Evolutionary conservation across 352 stramenopile genomes (phyloP), one percentile per base, ranked within the genome.

Genomic region (Phytopythium boreale): DNA sequence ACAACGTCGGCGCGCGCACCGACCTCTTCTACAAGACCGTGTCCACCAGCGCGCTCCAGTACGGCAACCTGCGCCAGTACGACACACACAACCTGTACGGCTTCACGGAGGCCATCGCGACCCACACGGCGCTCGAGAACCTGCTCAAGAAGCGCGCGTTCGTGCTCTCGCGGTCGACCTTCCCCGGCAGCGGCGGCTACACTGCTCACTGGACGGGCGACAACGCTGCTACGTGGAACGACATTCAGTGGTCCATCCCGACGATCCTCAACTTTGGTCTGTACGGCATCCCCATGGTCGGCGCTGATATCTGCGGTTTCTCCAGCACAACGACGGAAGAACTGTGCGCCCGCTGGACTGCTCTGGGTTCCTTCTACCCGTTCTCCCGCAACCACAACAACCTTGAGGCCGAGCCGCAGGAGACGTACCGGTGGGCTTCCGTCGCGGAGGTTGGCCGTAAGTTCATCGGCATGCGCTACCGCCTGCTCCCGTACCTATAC

Each of bases 351-450:
- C 80, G 85, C n/a, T 94, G 88, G 85, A 90, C 82, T 11, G 78
- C 79, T 22, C 63, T 92, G 6, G 83, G 81, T 44, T 70, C 83
- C n/a, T 88, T 93, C 71, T 89, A 91, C 66, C 84, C 82, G 31
- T 94, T 94, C 64, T 68, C 81, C 27, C 79, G 88, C 24, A 92
- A 94, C 75, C 88, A 96, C 75, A 94, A 93, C 75, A 87, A 82
- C 55, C 52, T 77, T 8, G 69, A 80, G 5, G 62, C 72, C 12
- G 69, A 76, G 26, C 49, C 84, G 10, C 84, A 91, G 50, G 82
- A 91, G 56, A 88, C 84, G 12, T 88, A 90, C 58, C 72, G 89
- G 8, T 89, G 84, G 80, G 72, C 70, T 10, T 67, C 79, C 27
- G 79, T 87, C 41, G 61, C 69, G 0, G 61, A 63, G 0, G 68